Evolutionary conservation across 176 grass and related monocot genomes (phyloP).

Genomic region (maize (Zea mays)): DNA sequence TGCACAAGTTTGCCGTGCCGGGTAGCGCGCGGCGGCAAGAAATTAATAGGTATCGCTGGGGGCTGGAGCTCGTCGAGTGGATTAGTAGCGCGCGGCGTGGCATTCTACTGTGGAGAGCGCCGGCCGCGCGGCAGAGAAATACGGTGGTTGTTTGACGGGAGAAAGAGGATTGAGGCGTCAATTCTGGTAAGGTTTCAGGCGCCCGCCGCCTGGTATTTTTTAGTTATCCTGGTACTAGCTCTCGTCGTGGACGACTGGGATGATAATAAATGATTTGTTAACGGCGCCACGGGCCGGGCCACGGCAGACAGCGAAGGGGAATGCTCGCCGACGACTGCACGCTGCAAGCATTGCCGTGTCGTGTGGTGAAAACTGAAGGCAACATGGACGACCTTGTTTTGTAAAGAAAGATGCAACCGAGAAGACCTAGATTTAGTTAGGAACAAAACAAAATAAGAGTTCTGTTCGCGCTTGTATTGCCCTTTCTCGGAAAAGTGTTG

Average conservation of each 20-base stretch:
- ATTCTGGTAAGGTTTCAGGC: neutral
- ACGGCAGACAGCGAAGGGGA: neutral
- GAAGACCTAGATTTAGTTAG: neutral
- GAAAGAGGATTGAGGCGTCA: neutral
- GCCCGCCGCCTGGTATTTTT: neutral
- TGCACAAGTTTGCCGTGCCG: neutral
- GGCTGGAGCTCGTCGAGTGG: neutral
- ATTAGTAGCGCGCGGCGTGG: neutral
- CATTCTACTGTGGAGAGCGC: constrained; percentile 15
- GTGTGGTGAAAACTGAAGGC: neutral
- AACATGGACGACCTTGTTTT: neutral
- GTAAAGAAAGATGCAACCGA: neutral
- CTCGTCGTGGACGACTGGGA: neutral
- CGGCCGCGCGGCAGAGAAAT: constrained; percentile 2
- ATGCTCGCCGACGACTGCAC: neutral
- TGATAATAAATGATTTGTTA: neutral
- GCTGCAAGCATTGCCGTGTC: neutral
- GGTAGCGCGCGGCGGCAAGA: neutral
- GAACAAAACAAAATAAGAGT: neutral
- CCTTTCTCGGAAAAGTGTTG: neutral
- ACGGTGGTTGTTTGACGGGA: constrained; percentile 13
- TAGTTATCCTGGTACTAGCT: neutral
- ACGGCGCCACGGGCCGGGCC: neutral
- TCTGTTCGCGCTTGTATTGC: neutral
- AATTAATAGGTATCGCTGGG: neutral